phyloP scores from a whole-genome alignment of 2,329 filamentous ascomycete genomes.

The Neurospora crassa region DNA sequence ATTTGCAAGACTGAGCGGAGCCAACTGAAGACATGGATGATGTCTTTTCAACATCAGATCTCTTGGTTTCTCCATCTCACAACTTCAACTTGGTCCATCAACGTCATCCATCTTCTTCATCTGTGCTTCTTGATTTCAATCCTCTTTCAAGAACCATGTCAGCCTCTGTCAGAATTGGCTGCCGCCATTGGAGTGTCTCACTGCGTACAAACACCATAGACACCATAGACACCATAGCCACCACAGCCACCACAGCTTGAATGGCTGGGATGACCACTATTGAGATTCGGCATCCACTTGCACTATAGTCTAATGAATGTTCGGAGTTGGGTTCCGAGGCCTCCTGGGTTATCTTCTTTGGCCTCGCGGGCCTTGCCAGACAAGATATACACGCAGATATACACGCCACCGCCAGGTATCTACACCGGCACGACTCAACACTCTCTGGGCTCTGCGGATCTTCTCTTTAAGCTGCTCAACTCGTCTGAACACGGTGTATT shows the following conservation, averaged over 20 bases:
- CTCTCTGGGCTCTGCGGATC: not conserved
- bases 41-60: too few species aligned
- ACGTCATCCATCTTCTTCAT: not conserved
- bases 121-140: not conserved
- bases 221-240: not conserved
- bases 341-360: not conserved
- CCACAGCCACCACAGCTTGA: not conserved
- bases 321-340: not conserved
- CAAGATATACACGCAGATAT: not conserved
- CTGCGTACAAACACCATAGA: not conserved
- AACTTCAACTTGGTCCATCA: too few species aligned
- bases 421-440: not conserved
- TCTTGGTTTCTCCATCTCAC: too few species aligned
- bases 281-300: not conserved
- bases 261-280: not conserved
- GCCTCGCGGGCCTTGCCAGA: not conserved
- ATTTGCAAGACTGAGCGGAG: not conserved
- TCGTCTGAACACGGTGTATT: not conserved
- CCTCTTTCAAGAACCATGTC: not conserved
- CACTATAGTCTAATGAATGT: not conserved
- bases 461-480: not conserved
- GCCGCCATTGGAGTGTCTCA: not conserved
- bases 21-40: not conserved
- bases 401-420: not conserved
- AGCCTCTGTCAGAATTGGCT: not conserved